These are phyloP conservation scores for Alternaria gansuensis DNA, from an alignment of 2,329 filamentous ascomycete genomes.

Conservation along the genomic window DNA sequence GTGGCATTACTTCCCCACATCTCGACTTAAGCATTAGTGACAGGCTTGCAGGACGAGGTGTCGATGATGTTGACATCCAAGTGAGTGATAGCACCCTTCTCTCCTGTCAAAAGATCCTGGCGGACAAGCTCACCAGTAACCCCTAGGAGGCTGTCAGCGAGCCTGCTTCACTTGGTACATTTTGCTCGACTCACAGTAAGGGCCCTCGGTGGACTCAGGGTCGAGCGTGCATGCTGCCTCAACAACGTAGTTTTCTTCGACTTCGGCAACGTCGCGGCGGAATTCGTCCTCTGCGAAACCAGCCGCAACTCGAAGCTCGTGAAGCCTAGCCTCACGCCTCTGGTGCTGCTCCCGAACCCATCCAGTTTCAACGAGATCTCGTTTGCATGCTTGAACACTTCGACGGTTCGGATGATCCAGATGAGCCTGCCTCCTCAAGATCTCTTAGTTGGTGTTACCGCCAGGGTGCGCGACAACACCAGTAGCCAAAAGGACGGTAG, in stretches of 20 bases:
- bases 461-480: slow-evolving; percentile 52
- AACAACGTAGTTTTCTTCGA: slow-evolving; percentile 39
- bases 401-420: slow-evolving; percentile 52
- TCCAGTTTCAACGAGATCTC: slow-evolving; percentile 43
- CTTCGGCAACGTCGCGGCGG: slow-evolving; percentile 40
- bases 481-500: slow-evolving; percentile 38
- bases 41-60: slow-evolving; percentile 61
- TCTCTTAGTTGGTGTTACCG: slow-evolving; percentile 49
- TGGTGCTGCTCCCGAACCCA: slow-evolving; percentile 49
- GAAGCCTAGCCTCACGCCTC: slow-evolving; percentile 51
- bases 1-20: slow-evolving; percentile 57
- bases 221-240: slow-evolving; percentile 47
- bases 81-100: slow-evolving; percentile 60
- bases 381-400: slow-evolving; percentile 47
- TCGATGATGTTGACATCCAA: slow-evolving; percentile 65
- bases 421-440: slow-evolving; percentile 43
- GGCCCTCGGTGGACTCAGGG: slow-evolving; percentile 46
- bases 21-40: slow-evolving; percentile 61
- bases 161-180: not conserved
- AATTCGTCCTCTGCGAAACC: slow-evolving; percentile 44
- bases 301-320: slow-evolving; percentile 51
- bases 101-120: slow-evolving; percentile 59
- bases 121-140: slow-evolving; percentile 63
- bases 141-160: slow-evolving; percentile 30
- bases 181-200: slow-evolving; percentile 43